phyloP scores from a whole-genome alignment of 2,329 filamentous ascomycete species.

The Aspergillus intermedius region DNA sequence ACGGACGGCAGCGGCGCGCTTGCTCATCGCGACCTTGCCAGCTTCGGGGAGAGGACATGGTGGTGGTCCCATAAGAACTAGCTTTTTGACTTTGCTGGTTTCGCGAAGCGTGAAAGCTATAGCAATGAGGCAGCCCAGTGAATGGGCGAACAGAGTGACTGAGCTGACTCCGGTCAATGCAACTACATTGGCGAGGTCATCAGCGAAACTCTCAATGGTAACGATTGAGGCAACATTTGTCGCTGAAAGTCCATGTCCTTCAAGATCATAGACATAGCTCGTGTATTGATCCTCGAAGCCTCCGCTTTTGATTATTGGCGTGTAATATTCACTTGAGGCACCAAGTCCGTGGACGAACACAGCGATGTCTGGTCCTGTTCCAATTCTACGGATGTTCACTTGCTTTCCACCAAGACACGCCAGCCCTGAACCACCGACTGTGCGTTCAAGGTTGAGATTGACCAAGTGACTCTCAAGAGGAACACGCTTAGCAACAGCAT shows the following conservation, averaged over 20 bases:
- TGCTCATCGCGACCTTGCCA: constrained; percentile 21
- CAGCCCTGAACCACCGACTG: constrained; percentile 25
- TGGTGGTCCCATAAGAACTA: constrained; percentile 46
- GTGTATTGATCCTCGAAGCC: constrained; percentile 17
- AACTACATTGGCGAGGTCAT: constrained; percentile 39
- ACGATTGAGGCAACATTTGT: constrained; percentile 32
- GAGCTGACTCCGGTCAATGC: constrained; percentile 23
- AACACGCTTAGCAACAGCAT: constrained; percentile 9
- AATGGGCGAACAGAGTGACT: constrained; percentile 44
- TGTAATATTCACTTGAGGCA: constrained; percentile 40
- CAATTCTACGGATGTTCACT: constrained; percentile 23
- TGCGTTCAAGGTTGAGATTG: constrained; percentile 23
- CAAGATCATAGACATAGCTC: constrained; percentile 47
- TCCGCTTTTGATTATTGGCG: constrained; percentile 35
- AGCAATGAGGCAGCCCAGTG: constrained; percentile 47
- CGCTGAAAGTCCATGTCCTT: constrained; percentile 51
- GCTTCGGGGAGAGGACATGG: constrained; percentile 40
- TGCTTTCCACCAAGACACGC: constrained; percentile 33
- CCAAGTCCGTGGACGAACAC: constrained; percentile 54
- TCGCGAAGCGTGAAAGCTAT: constrained; percentile 36
- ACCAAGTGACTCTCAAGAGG: constrained; percentile 17
- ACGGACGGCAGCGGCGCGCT: constrained; percentile 38
- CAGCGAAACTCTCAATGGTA: constrained; percentile 40
- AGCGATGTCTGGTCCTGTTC: constrained; percentile 16
- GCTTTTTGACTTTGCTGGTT: constrained; percentile 36